Evolutionary conservation across 208 protist species (phyloP), one percentile per base, ranked within the genome.

Genomic region (Zelonia costaricensis): DNA sequence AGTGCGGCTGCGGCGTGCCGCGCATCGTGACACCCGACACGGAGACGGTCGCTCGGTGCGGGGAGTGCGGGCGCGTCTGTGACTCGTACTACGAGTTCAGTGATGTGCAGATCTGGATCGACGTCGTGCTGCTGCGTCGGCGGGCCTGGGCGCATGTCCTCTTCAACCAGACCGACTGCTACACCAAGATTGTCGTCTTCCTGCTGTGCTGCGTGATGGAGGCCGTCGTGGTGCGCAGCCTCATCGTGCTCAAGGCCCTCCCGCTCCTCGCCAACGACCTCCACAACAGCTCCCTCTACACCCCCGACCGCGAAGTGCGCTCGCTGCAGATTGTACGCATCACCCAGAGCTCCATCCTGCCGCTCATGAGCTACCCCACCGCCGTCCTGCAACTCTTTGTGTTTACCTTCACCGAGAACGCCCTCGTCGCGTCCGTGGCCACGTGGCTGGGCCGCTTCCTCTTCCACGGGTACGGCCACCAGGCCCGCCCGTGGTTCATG

Each of bases 31-130:
- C 85, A 16, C 76, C 82, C 0, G 77, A 95, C 40, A 92, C 77
- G 9, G 62, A 84, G 23, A 80, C 81, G 20, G 82, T 95, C 10
- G 84, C 92, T 45, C 77, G 78, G n/a, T 95, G 86, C 62, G 49
- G 62, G 0, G 23, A 54, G 23, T 95, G 90, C 44, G 84, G 77
- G 12, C 53, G 51, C 10, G 64, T 72, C 22, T 84, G 76, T 43
- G 90, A 95, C 59, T 68, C 59, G 4, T 95, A 91, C 62, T 84
- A 80, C 62, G 86, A 95, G 63, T 93, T 92, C 36, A 68, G 77
- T 38, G 55, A 68, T 23, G 70, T 86, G 31, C 90, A 93, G 53
- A 76, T 78, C n/a, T 87, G 81, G 78, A 85, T 93, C 25, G 84
- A 92, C 51, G 66, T 93, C 18, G 62, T 78, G 27, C 64, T 95